Base-by-base conservation (phyloP, 2,329 filamentous ascomycete genomes). In the Aspergillus candidus region DNA sequence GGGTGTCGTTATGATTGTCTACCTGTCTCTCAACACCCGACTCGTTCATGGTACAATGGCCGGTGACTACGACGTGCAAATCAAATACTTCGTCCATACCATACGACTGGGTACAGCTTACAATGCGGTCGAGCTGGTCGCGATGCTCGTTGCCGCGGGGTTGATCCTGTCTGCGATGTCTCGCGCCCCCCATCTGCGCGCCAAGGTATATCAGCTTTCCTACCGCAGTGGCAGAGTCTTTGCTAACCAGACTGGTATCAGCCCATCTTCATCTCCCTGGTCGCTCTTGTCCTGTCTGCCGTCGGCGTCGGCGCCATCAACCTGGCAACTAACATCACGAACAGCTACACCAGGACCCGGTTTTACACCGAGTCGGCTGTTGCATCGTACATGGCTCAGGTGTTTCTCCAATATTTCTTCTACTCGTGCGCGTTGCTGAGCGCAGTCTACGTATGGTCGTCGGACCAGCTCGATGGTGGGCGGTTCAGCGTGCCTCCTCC, bases 331-430 rank as follows among this genome's bases (percentile, higher is more conserved):
- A 31, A 14, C 29, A 42, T 35, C 13, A 10, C 6, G 11, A 17
- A 6, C 11, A 7, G 0, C 6, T 47, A 27, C 14, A 33, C 12
- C 27, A 8, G n/a, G 18, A 29, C 0, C 4, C n/a, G 1, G 14
- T 10, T 0, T 41, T 37, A 11, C 27, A 27, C 6, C 6, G 8
- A 8, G 3, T 27, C 22, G 18, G 18, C 13, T 4, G 14, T 44
- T 11, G 35, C 35, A 1, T 43, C 44, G 3, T 15, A 34, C 1
- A 35, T 48, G 31, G 51, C 51, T 0, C 18, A 32, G 34, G 10
- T 40, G 3, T 53, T 51, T 22, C 34, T 53, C 10, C 3, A 4
- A 1, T 40, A 42, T 4, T 35, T 53, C 13, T 53, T 53, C 35
- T 53, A 53, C 6, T 36, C 42, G 0, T 4, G 17, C 6, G 14